Percentiles rank a stretch among this genome's conserved stretches.
Evolutionary conservation across 805 yeast genomes (phyloP).

Genomic region (Candida piceae): DNA sequence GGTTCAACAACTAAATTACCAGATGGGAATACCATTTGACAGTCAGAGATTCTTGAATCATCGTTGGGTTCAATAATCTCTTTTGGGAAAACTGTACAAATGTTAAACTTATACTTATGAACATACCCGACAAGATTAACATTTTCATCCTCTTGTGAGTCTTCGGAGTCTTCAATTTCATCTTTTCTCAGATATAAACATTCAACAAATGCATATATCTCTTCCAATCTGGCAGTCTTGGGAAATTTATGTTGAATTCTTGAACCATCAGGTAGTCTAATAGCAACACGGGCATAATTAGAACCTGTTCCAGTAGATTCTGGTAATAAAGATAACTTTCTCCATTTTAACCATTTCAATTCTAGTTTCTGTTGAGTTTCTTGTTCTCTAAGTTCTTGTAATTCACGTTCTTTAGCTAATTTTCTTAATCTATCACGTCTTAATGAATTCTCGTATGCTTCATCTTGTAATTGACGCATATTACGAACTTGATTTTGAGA

Average conservation of each 20-base stretch:
- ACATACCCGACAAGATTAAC: slow-evolving; percentile 30
- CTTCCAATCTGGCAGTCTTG: slow-evolving; percentile 46
- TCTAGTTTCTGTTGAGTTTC: slow-evolving; percentile 2
- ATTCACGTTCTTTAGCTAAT: slow-evolving; percentile 32
- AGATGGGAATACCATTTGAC: slow-evolving; percentile 50
- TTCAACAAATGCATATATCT: slow-evolving; percentile 69
- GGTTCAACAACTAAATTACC: slow-evolving; percentile 50
- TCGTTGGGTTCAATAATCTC: slow-evolving; percentile 31
- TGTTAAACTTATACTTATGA: slow-evolving; percentile 44
- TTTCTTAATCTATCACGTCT: slow-evolving; percentile 58
- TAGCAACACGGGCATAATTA: slow-evolving; percentile 61
- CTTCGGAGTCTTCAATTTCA: slow-evolving; percentile 20
- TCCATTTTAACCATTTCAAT: slow-evolving; percentile 7
- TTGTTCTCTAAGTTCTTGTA: slow-evolving; percentile 13
- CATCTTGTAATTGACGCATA: slow-evolving; percentile 68
- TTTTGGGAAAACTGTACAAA: slow-evolving; percentile 57
- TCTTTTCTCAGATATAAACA: slow-evolving; percentile 28
- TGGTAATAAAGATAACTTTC: slow-evolving; percentile 16
- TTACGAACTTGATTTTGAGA: slow-evolving; percentile 53
- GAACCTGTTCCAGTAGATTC: slow-evolving; percentile 17
- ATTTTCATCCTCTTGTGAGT: slow-evolving; percentile 18
- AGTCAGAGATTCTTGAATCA: slow-evolving; percentile 34
- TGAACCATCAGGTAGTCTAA: slow-evolving; percentile 59
- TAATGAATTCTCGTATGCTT: slow-evolving; percentile 68
- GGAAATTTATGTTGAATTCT: slow-evolving; percentile 49